Base-by-base conservation (phyloP, 805 yeast species). In the Kluyveromyces starmeri region DNA sequence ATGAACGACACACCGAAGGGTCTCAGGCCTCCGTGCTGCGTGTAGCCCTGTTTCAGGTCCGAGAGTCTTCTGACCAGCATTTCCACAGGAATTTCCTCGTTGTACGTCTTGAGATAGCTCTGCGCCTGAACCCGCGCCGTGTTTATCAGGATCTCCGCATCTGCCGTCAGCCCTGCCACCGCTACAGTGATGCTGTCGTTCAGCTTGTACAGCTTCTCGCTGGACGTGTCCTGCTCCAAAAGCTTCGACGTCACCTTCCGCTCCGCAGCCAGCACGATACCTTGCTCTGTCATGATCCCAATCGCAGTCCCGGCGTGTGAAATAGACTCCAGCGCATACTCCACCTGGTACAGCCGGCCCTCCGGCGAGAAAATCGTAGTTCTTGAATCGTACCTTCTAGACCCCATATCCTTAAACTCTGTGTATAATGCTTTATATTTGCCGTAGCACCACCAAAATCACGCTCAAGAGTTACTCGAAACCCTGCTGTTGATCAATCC, bases 351-450 rank as follows among this genome's bases (percentile, higher is more conserved):
- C 38, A 92, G 71, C 62, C 98, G 76, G 25, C 99, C 99, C 59
- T 92, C 99, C 7, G 99, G 99, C 25, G 97, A 89, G 65, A 92
- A 92, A 53, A 92, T 94, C 4, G 98, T 92, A 34, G 99, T 92
- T 72, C 99, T 77, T 42, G 95, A 82, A 65, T 92, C 99, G 85
- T 92, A 92, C 74, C 99, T 79, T 81, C 97, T 82, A 48, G 96
- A 84, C 12, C 78, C 77, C 78, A 71, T 72, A 17, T 47, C 23
- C 17, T 13, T 15, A 18, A 11, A 22, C 28, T 13, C 10, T 10
- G n/a, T n/a, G n/a, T n/a, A n/a, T n/a, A n/a, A n/a, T n/a, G n/a
- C n/a, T n/a, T n/a, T n/a, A n/a, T n/a, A n/a, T n/a, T n/a, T n/a
- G n/a, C n/a, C n/a, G n/a, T n/a, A n/a, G n/a, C n/a, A n/a, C n/a